Evolutionary conservation across 108 stramenopile species (phyloP).

Genomic region (Skeletonema menzelii): DNA sequence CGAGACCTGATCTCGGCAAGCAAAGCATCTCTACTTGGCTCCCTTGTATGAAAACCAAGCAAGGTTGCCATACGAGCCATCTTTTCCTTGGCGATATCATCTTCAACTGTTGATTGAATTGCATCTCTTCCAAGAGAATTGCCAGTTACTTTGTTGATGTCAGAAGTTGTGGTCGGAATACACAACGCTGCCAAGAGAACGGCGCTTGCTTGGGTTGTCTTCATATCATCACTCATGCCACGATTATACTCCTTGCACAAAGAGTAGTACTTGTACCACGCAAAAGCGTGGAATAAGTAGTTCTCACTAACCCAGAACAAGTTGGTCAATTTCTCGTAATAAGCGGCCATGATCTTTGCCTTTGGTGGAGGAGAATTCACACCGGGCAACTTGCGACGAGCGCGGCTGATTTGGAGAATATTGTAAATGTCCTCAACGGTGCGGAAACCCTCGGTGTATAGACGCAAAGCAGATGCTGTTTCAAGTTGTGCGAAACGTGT

Average conservation of each 20-base stretch:
- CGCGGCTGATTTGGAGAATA: conserved; percentile 89
- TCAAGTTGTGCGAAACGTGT: conserved; percentile 97
- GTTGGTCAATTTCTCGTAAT: conserved; percentile 96
- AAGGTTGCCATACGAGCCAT: conserved; percentile 94
- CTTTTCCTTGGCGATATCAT: conserved; percentile 92
- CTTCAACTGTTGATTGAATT: conserved; percentile 62
- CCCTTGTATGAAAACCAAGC: conserved; percentile 88
- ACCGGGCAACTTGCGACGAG: conserved; percentile 63
- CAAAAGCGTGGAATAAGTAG: conserved; percentile 98
- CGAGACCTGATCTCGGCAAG: conserved; percentile 73
- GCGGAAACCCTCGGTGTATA: conserved; percentile 98
- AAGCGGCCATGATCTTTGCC: conserved; percentile 94
- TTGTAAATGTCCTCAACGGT: conserved; percentile 98
- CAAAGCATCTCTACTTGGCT: conserved; percentile 90
- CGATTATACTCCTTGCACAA: conserved; percentile 93
- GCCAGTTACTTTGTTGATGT: conserved; percentile 13
- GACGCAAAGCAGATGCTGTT: conserved; percentile 87
- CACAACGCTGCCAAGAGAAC: conserved; percentile 93
- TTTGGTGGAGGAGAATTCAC: conserved; percentile 81
- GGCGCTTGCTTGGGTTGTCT: conserved; percentile 71
- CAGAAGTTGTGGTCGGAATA: conserved; percentile 63
- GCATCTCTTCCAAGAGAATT: conserved; percentile 17
- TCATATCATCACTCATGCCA: conserved; percentile 81
- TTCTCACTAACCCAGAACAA: conserved; percentile 98
- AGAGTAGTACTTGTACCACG: conserved; percentile 92